Base-by-base conservation (phyloP, 163 green algal species). In the Scenedesmus sp. region DNA sequence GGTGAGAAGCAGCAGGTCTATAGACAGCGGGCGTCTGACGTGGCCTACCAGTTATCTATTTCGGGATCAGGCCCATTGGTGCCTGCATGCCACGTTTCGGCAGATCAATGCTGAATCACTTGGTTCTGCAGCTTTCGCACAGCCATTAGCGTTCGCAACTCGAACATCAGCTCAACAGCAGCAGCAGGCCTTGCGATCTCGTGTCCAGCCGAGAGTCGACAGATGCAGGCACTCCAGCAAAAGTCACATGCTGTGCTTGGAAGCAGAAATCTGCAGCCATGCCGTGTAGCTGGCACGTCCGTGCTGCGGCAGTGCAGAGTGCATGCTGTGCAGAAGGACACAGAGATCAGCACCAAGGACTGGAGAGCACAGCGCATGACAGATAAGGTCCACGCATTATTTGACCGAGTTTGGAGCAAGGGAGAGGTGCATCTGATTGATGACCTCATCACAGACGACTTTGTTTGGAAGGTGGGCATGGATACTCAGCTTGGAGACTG, bases 391-490 rank as follows among this genome's bases (percentile, higher is more conserved):
- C 88, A 92, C 59, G 23, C n/a, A 1, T n/a, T 92, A 12, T 92
- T 92, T 64, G 81, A 92, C 81, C 34, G 34, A 7, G 82, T 92
- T 4, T 92, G 88, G 88, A 89, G 81, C 82, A 70, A 83, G 20
- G 88, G 88, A n/a, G 88, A 92, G 60, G 82, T 88, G 64, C 60
- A 92, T 64, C 66, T 92, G 64, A 66, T 92, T 16, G 88, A 88
- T 12, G 59, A 89, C 6, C 62, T 92, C 12, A 52, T 92, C 8
- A 59, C 88, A n/a, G 88, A 92, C 6, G 54, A 92, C 81, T 92
- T 92, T 84, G 88, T 88, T 12, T 92, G 82, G 81, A 92, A 92
- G 87, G 87, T 87, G 62, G 2, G 59, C 16, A 15, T 1, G 0
- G 9, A 34, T 34, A 62, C 18, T 16, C n/a, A 62, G 46, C 34